Percentiles rank a stretch among this genome's conserved stretches.
phyloP scores from a whole-genome alignment of 2,329 filamentous ascomycete genomes.

The Colletotrichum tropicale region DNA sequence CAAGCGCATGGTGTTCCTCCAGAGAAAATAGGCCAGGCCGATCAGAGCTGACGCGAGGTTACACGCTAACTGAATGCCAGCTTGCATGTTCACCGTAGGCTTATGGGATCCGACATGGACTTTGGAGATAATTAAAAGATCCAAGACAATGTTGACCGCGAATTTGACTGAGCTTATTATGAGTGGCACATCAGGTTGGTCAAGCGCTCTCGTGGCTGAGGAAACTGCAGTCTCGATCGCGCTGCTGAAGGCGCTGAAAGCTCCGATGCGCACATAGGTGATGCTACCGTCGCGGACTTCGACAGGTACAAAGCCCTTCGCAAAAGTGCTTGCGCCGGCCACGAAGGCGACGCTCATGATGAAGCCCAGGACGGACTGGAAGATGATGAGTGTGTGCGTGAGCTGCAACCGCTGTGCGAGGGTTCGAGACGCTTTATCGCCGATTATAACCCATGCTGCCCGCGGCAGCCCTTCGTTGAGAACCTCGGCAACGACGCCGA shows the following conservation, averaged over 20 bases:
- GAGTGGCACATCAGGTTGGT: constrained; percentile 72
- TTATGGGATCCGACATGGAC: constrained; percentile 61
- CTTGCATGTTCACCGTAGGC: constrained; percentile 69
- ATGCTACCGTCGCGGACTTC: constrained; percentile 62
- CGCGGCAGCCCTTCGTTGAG: constrained; percentile 76
- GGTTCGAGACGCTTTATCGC: constrained; percentile 61
- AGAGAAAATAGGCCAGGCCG: constrained; percentile 66
- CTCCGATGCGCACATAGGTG: constrained; percentile 67
- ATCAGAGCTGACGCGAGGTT: constrained; percentile 57
- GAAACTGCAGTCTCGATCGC: constrained; percentile 68
- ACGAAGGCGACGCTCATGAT: constrained; percentile 66
- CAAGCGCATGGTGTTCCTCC: constrained; percentile 35
- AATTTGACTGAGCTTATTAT: constrained; percentile 70
- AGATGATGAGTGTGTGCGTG: constrained; percentile 66
- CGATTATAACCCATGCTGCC: constrained; percentile 72
- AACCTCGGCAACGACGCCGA: constrained; percentile 69
- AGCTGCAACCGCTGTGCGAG: constrained; percentile 58
- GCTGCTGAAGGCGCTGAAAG: constrained; percentile 66
- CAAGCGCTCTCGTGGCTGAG: constrained; percentile 66
- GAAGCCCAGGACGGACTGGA: constrained; percentile 62
- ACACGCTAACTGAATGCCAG: constrained; percentile 65
- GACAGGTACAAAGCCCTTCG: constrained; percentile 65
- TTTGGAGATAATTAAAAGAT: constrained; percentile 69
- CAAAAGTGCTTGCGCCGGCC: constrained; percentile 57
- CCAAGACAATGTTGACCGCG: constrained; percentile 68